Conservation (phyloP, 768 basidiomycete species). For the Phaeolepiota aurea region DNA sequence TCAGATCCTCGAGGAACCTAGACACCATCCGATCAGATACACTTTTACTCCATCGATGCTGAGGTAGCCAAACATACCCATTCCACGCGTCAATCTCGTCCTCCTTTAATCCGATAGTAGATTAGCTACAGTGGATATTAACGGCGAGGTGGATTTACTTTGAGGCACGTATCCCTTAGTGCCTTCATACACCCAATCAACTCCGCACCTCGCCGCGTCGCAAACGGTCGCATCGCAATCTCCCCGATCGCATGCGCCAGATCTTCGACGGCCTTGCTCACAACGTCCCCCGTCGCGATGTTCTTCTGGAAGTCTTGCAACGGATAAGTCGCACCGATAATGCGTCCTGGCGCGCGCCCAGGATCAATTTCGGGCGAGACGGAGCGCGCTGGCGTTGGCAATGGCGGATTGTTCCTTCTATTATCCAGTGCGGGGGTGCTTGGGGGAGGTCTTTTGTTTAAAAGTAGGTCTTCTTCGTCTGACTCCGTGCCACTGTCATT, state of each 20-base stretch:
- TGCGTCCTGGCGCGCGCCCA: conserved; percentile 57
- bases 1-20: conserved; percentile 59
- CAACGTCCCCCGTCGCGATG: conserved; percentile 65
- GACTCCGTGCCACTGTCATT: conserved; percentile 49
- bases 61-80: conserved; percentile 43
- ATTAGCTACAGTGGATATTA: not conserved
- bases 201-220: conserved; percentile 54
- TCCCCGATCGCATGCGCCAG: conserved; percentile 63
- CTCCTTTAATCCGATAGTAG: conserved; percentile 38
- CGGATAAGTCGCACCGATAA: conserved; percentile 69
- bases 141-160: conserved; percentile 33
- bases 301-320: conserved; percentile 72
- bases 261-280: conserved; percentile 81
- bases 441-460: conserved; percentile 16
- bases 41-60: conserved; percentile 1
- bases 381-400: conserved; percentile 51
- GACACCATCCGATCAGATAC: too few species aligned
- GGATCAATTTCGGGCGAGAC: conserved; percentile 33
- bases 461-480: conserved; percentile 22
- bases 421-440: conserved; percentile 6
- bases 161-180: conserved; percentile 59
- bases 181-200: conserved; percentile 65
- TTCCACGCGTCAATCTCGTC: conserved; percentile 85
- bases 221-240: conserved; percentile 65
- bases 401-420: conserved; percentile 13